phyloP scores from a whole-genome alignment of 331 rosid genomes.

The Pyracantha coccinea region DNA sequence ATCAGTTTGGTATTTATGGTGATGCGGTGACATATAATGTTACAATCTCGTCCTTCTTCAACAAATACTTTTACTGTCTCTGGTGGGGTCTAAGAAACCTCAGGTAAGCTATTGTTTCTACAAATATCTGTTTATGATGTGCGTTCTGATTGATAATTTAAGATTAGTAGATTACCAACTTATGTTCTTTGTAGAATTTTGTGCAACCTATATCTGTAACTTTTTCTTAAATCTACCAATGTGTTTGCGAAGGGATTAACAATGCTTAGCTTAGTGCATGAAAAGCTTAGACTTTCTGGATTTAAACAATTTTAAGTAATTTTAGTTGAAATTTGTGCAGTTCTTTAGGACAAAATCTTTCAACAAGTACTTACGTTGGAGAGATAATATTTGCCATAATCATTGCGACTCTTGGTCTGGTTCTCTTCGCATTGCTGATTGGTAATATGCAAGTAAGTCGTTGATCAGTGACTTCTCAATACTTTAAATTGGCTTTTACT shows the following conservation, averaged over 20 bases:
- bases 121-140: neutral
- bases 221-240: neutral
- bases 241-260: neutral
- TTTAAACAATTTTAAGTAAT: neutral
- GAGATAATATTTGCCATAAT: slow-evolving; percentile 73
- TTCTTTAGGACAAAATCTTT: slow-evolving; percentile 72
- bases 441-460: slow-evolving; percentile 87
- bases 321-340: slow-evolving; percentile 24
- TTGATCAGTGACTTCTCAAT: neutral
- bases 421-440: slow-evolving; percentile 79
- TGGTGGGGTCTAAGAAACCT: slow-evolving; percentile 96
- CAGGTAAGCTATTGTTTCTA: slow-evolving; percentile 35
- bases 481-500: neutral
- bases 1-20: slow-evolving; percentile 65
- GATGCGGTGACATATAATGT: slow-evolving; percentile 61
- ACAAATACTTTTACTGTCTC: slow-evolving; percentile 75
- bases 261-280: neutral
- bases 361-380: slow-evolving; percentile 67
- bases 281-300: neutral
- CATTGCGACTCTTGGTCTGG: slow-evolving; percentile 69
- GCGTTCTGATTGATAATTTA: neutral
- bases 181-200: neutral
- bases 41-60: slow-evolving; percentile 55
- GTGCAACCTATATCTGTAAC: neutral
- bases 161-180: neutral